Percentiles rank a stretch among this genome's conserved stretches.
These are phyloP conservation scores for Stachybotrys echinatus DNA, from an alignment of 2,329 filamentous ascomycete species.

Conservation along the genomic window DNA sequence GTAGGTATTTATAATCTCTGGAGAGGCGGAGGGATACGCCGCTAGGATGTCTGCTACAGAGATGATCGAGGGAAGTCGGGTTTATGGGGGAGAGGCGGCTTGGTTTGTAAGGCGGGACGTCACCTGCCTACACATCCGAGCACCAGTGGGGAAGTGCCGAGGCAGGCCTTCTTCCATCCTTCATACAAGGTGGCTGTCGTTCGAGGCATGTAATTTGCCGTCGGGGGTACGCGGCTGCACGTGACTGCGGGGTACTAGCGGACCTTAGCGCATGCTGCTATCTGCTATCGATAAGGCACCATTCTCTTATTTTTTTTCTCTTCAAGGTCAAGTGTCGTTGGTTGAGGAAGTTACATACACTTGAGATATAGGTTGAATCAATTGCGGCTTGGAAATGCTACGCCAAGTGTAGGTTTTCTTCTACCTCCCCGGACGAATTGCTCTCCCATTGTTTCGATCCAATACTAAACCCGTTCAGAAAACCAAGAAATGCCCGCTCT, in stretches of 20 bases:
- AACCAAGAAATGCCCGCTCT: constrained; percentile 72
- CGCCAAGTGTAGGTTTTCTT: constrained; percentile 38
- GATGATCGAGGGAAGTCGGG: not conserved
- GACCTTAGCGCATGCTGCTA: constrained; percentile 3
- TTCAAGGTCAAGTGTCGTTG: not conserved
- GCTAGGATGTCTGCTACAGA: not conserved
- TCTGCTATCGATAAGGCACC: constrained; percentile 27
- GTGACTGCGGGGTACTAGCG: constrained; percentile 26
- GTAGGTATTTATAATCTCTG: too few species aligned
- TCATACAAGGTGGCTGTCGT: not conserved
- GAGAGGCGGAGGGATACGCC: too few species aligned
- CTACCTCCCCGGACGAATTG: not conserved
- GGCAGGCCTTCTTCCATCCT: constrained; percentile 9
- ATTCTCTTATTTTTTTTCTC: constrained; percentile 18
- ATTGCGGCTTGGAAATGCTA: constrained; percentile 32
- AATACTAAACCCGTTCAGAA: constrained; percentile 28
- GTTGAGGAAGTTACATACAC: not conserved
- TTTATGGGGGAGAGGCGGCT: constrained; percentile 1
- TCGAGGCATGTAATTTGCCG: not conserved
- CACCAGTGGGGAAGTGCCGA: constrained; percentile 13
- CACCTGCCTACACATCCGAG: constrained; percentile 4
- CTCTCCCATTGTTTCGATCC: not conserved
- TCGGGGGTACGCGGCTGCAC: constrained; percentile 11
- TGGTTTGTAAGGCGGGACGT: constrained; percentile 9
- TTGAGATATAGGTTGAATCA: not conserved